Percentiles rank a stretch among this genome's conserved stretches.
These are phyloP conservation scores for Teratosphaeriaceae sp. DNA, from an alignment of 2,329 filamentous ascomycete species.

Conservation along the genomic window DNA sequence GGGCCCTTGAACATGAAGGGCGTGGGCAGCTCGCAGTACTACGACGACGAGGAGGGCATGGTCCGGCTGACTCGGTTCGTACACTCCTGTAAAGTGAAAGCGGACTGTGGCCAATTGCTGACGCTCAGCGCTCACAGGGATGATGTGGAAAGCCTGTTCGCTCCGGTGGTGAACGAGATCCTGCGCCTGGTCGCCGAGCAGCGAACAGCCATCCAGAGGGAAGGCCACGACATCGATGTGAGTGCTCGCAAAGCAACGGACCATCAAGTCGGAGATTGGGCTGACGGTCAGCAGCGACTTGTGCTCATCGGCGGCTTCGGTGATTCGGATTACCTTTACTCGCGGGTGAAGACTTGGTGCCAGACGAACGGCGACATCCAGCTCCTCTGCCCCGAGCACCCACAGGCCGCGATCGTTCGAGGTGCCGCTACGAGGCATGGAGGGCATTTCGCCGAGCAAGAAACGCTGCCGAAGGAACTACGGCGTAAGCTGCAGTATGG, in stretches of 20 bases:
- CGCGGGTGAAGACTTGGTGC: conserved; percentile 9
- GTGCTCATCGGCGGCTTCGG: conserved; percentile 12
- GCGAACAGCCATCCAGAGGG: not conserved
- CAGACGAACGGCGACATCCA: conserved; percentile 4
- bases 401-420: conserved; percentile 13
- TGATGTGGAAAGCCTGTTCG: conserved; percentile 7
- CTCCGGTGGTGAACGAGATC: conserved; percentile 6
- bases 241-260: too few relatives aligned
- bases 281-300: too few relatives aligned
- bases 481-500: conserved; percentile 4
- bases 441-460: conserved; percentile 10
- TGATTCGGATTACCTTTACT: conserved; percentile 10
- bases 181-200: conserved; percentile 6
- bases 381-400: conserved; percentile 7
- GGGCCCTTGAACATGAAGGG: conserved; percentile 1
- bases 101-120: too few relatives aligned
- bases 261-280: too few relatives aligned
- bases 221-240: conserved; percentile 6
- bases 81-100: too few relatives aligned
- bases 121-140: too few relatives aligned
- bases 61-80: conserved; percentile 8
- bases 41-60: conserved; percentile 8
- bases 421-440: conserved; percentile 13
- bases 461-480: conserved; percentile 11
- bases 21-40: not conserved